Conservation (phyloP, 495 filamentous ascomycete species). For the Penicillium parvum region DNA sequence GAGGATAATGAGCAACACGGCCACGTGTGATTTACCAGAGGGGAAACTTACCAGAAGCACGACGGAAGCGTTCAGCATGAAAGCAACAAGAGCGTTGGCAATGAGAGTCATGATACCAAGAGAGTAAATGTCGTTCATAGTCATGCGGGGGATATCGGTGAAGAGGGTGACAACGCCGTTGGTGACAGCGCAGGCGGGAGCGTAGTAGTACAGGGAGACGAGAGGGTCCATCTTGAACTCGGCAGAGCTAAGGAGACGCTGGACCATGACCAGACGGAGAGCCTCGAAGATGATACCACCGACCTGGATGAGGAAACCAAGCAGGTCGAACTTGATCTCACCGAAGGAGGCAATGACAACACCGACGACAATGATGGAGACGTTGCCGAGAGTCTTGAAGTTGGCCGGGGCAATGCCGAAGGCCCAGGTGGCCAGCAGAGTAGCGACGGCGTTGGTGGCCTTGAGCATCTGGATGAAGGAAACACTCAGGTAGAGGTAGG, state of each 20-base stretch:
- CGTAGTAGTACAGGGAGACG: conserved; percentile 91
- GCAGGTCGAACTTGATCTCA: conserved; percentile 80
- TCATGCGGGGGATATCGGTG: conserved; percentile 66
- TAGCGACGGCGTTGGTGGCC: conserved; percentile 86
- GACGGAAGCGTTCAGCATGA: conserved; percentile 81
- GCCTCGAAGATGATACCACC: conserved; percentile 80
- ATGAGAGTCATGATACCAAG: conserved; percentile 70
- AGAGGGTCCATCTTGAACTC: conserved; percentile 96
- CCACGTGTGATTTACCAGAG: neutral
- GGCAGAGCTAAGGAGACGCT: conserved; percentile 73
- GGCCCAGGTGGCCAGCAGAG: conserved; percentile 74
- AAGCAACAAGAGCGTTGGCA: conserved; percentile 73
- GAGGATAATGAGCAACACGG: conserved; percentile 26
- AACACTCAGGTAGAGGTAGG: conserved; percentile 84
- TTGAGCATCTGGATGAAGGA: conserved; percentile 96
- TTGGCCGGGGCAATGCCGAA: conserved; percentile 67
- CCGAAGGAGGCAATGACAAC: conserved; percentile 81
- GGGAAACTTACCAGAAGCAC: conserved; percentile 69
- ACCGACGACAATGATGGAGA: conserved; percentile 79
- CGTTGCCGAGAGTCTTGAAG: conserved; percentile 71
- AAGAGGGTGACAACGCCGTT: conserved; percentile 70
- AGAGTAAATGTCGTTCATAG: conserved; percentile 61
- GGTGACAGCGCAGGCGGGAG: conserved; percentile 80
- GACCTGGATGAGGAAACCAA: conserved; percentile 77
- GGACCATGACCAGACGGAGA: conserved; percentile 80